phyloP scores from a whole-genome alignment of 495 filamentous ascomycete species.

The Hypoxylon fuscum region DNA sequence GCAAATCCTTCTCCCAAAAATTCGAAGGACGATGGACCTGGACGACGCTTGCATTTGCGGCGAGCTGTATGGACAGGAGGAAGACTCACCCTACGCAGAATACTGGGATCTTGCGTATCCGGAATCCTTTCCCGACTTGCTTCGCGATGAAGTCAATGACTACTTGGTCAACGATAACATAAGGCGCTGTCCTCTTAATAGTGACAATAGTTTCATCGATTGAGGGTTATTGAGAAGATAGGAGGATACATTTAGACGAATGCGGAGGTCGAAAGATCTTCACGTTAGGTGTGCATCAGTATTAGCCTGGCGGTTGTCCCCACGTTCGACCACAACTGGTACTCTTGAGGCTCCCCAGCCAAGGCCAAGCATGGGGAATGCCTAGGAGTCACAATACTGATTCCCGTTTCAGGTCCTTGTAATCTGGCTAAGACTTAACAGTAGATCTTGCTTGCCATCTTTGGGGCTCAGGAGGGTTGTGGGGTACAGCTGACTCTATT shows the following conservation, averaged over 20 bases:
- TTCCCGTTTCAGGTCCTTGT: too few species aligned
- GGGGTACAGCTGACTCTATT: slow-evolving; percentile 8
- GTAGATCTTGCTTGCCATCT: too few species aligned
- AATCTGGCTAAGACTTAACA: too few species aligned
- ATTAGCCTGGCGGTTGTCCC: too few species aligned
- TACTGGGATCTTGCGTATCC: slow-evolving; percentile 18
- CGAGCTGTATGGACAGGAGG: slow-evolving; percentile 11
- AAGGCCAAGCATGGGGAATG: neutral
- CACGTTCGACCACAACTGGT: neutral
- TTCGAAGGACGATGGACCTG: slow-evolving; percentile 21
- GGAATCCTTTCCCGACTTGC: too few species aligned
- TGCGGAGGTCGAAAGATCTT: too few species aligned
- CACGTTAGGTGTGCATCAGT: too few species aligned
- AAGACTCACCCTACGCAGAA: slow-evolving; percentile 7
- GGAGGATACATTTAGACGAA: too few species aligned
- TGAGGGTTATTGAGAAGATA: too few species aligned
- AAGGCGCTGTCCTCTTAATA: slow-evolving; percentile 19
- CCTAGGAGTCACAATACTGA: too few species aligned
- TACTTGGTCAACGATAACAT: slow-evolving; percentile 19
- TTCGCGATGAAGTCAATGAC: slow-evolving; percentile 21
- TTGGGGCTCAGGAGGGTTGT: neutral
- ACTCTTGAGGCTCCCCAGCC: neutral
- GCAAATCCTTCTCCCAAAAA: slow-evolving; percentile 19
- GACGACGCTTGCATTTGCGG: slow-evolving; percentile 23
- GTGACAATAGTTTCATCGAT: too few species aligned